phyloP scores from a whole-genome alignment of 2,329 filamentous ascomycete species.

The Fusarium cyanostomum region DNA sequence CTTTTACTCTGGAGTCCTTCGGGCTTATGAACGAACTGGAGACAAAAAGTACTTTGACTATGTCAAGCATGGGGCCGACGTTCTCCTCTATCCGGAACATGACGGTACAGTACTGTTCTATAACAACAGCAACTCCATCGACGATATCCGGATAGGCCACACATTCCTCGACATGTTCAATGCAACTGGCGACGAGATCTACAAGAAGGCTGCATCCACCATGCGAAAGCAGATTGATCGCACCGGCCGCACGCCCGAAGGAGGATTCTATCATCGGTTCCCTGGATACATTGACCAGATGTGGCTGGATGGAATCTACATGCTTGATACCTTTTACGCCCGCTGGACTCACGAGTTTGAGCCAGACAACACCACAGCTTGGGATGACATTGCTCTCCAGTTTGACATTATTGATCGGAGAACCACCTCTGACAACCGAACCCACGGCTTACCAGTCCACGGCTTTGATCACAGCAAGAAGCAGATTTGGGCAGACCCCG shows the following conservation, averaged over 20 bases:
- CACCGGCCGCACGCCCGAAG: constrained; percentile 24
- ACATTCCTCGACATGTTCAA: constrained; percentile 32
- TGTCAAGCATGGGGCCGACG: constrained; percentile 37
- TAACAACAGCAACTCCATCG: constrained; percentile 29
- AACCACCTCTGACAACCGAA: constrained; percentile 10
- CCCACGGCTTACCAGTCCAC: constrained; percentile 26
- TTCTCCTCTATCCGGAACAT: constrained; percentile 36
- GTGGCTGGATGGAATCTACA: constrained; percentile 35
- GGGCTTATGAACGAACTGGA: constrained; percentile 33
- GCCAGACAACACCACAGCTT: constrained; percentile 27
- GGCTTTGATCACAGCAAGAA: constrained; percentile 30
- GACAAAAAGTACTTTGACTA: constrained; percentile 38
- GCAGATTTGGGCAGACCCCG: constrained; percentile 32
- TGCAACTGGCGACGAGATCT: constrained; percentile 20
- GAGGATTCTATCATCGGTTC: constrained; percentile 34
- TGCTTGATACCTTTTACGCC: constrained; percentile 34
- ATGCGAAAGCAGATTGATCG: constrained; percentile 29
- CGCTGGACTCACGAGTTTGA: constrained; percentile 34
- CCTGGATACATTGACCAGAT: constrained; percentile 40
- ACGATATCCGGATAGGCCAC: constrained; percentile 30
- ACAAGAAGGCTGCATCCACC: constrained; percentile 22
- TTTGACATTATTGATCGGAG: constrained; percentile 24
- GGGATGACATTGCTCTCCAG: constrained; percentile 33
- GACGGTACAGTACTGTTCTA: constrained; percentile 35
- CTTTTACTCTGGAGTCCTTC: constrained; percentile 27